Conservation (phyloP, 2,329 filamentous ascomycete genomes). For the Venturia aucupariae region DNA sequence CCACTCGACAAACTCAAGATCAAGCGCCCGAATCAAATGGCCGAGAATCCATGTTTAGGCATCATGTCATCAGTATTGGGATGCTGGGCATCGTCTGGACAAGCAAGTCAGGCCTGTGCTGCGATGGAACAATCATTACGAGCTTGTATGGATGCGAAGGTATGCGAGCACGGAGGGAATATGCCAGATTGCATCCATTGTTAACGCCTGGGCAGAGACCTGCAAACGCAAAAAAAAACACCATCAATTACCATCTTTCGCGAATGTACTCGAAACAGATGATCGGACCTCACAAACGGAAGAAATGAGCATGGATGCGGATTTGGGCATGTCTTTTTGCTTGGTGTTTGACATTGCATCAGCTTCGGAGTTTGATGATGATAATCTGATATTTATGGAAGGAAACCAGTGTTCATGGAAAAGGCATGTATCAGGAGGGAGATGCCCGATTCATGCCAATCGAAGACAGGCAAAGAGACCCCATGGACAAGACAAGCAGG, state of each 20-base stretch:
- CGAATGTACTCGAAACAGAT: slow-evolving; percentile 64
- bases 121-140: slow-evolving; percentile 52
- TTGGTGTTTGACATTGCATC: not conserved
- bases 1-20: slow-evolving; percentile 56
- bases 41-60: slow-evolving; percentile 54
- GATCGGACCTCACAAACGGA: slow-evolving; percentile 55
- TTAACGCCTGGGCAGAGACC: slow-evolving; percentile 35
- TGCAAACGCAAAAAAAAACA: slow-evolving; percentile 54
- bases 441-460: not conserved
- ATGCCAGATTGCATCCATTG: not conserved
- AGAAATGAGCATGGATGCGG: slow-evolving; percentile 6
- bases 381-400: too few species aligned
- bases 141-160: slow-evolving; percentile 71
- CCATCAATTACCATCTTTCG: slow-evolving; percentile 84
- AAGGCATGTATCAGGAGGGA: not conserved
- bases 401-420: not conserved
- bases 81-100: slow-evolving; percentile 75
- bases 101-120: slow-evolving; percentile 52
- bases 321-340: not conserved
- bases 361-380: not conserved
- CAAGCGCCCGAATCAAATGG: slow-evolving; percentile 51
- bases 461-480: not conserved
- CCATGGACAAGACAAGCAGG: not conserved
- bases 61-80: slow-evolving; percentile 64
- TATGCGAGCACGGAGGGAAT: slow-evolving; percentile 34